A percentile compares a stretch with the other conserved stretches of the same genome.
These are phyloP conservation scores for Akebia trifoliata DNA, from an alignment of 164 flowering plant genomes.

Conservation along the genomic window DNA sequence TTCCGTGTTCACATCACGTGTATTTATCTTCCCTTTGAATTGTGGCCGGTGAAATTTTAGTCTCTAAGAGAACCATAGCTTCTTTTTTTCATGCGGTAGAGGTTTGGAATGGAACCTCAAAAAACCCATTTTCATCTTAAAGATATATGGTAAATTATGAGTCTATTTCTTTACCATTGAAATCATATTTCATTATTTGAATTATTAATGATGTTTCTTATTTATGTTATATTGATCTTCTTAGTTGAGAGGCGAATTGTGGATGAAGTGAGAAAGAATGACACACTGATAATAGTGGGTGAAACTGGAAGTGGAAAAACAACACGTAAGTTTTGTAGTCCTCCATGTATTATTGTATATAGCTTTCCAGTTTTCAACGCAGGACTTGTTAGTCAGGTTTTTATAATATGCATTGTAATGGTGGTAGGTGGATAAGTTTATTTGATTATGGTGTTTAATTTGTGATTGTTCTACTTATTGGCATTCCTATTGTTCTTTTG, in stretches of 20 bases:
- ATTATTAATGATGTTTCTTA: neutral
- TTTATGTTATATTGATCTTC: conserved; percentile 1
- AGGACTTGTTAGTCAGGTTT: too few relatives aligned
- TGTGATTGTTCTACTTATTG: neutral
- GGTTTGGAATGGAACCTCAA: too few relatives aligned
- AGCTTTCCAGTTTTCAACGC: neutral
- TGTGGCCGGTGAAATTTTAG: too few relatives aligned
- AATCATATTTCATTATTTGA: neutral
- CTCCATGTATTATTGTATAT: neutral
- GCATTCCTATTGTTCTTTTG: too few relatives aligned
- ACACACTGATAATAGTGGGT: conserved; percentile 77
- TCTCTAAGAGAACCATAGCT: too few relatives aligned
- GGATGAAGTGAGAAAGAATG: conserved; percentile 71
- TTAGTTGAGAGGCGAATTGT: conserved; percentile 62
- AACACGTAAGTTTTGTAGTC: conserved; percentile 62
- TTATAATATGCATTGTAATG: neutral
- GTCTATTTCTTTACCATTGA: too few relatives aligned
- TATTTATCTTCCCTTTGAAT: too few relatives aligned
- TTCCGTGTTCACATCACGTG: too few relatives aligned
- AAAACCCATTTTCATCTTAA: too few relatives aligned
- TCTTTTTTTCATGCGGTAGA: too few relatives aligned
- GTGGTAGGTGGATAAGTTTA: neutral
- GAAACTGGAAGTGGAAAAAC: conserved; percentile 99
- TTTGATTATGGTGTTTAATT: neutral
- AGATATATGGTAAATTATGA: too few relatives aligned